These are phyloP conservation scores for Moelleriella libera DNA, from an alignment of 2,329 filamentous ascomycete genomes.

Conservation along the genomic window DNA sequence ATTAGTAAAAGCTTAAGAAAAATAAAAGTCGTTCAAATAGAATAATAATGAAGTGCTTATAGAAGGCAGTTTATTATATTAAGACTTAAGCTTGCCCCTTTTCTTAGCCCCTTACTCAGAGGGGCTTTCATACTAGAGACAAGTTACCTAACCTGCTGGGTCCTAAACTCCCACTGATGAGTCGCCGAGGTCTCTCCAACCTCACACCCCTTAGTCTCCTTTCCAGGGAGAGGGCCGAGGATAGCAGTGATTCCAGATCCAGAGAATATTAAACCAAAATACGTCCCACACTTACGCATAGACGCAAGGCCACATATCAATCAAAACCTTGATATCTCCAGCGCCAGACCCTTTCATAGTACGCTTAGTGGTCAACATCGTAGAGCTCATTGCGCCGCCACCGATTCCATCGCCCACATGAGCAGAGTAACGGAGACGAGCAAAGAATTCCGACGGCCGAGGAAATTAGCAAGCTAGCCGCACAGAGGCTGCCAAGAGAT, in stretches of 20 bases:
- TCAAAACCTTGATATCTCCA: conserved; percentile 18
- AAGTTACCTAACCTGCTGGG: too few species aligned
- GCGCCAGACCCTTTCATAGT: conserved; percentile 32
- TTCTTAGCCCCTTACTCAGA: too few species aligned
- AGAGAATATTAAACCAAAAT: conserved; percentile 4
- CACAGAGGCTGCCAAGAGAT: conserved; percentile 15
- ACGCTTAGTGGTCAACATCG: conserved; percentile 33
- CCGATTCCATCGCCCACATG: conserved; percentile 36
- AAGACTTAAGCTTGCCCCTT: too few species aligned
- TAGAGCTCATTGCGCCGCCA: conserved; percentile 27
- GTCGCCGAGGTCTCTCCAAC: too few species aligned
- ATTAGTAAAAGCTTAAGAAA: too few species aligned
- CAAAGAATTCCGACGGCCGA: conserved; percentile 29
- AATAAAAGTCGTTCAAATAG: too few species aligned
- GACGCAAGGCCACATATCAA: conserved; percentile 31
- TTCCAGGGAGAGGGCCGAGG: background rate
- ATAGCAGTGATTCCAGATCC: background rate
- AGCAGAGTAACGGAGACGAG: conserved; percentile 30
- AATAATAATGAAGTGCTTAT: too few species aligned
- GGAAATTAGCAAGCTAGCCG: conserved; percentile 34
- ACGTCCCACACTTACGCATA: conserved; percentile 29
- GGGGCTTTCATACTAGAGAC: too few species aligned
- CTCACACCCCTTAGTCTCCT: too few species aligned
- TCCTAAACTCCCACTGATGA: too few species aligned
- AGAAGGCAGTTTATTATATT: too few species aligned